A percentile compares a stretch with the other conserved stretches of the same genome.
These are phyloP conservation scores for Hibiscus syriacus DNA, from an alignment of 345 rosid species.

Conservation along the genomic window DNA sequence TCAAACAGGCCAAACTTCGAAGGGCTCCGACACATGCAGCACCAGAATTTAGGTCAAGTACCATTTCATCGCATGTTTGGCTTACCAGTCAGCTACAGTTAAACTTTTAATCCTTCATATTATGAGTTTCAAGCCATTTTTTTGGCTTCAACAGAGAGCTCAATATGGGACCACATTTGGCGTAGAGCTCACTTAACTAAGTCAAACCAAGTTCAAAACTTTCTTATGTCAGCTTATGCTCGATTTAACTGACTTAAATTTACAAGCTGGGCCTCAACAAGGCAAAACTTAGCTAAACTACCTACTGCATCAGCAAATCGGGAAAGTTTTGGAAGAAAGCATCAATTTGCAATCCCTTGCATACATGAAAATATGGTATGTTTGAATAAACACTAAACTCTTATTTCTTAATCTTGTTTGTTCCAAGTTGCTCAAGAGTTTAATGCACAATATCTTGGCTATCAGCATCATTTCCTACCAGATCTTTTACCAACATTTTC, in stretches of 20 bases:
- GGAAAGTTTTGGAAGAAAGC: background rate
- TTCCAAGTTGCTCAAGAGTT: background rate
- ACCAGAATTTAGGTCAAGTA: background rate
- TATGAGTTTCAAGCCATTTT: background rate
- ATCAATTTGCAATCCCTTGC: background rate
- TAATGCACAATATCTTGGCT: background rate
- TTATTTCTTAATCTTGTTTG: background rate
- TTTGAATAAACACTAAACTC: background rate
- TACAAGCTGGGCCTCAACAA: background rate
- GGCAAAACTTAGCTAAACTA: background rate
- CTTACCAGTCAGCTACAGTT: background rate
- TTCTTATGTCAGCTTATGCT: background rate
- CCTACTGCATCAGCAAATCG: background rate
- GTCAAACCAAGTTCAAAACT: background rate
- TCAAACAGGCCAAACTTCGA: background rate
- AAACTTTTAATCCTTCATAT: background rate
- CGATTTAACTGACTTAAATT: background rate
- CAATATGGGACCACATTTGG: too few relatives aligned
- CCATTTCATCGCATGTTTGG: background rate
- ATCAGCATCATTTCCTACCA: background rate
- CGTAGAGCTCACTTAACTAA: too few relatives aligned
- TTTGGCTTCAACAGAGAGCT: background rate
- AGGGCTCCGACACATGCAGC: background rate
- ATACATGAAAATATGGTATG: background rate
- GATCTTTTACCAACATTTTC: background rate